Evolutionary conservation across 306 rosid genomes (phyloP).

Genomic region (Lagenaria siceraria): DNA sequence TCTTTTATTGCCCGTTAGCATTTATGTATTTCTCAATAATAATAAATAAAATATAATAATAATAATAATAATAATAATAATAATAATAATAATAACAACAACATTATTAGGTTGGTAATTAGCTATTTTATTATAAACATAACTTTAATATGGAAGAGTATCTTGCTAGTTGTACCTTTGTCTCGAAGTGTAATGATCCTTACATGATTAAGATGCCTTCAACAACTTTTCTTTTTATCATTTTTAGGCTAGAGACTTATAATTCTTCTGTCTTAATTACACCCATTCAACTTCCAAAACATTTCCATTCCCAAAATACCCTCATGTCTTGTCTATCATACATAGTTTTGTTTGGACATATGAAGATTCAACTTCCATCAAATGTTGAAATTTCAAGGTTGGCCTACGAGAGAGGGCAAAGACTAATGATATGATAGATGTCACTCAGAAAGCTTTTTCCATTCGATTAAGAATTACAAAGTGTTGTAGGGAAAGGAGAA

Average conservation of each 20-base stretch:
- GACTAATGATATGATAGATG: background rate
- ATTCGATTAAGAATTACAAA: background rate
- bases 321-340: background rate
- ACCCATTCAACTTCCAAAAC: background rate
- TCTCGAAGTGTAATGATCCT: too few relatives aligned
- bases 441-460: background rate
- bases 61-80: too few relatives aligned
- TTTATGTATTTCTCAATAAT: too few relatives aligned
- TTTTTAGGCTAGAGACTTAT: background rate
- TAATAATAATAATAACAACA: too few relatives aligned
- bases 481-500: background rate
- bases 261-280: background rate
- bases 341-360: background rate
- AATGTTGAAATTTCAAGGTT: background rate
- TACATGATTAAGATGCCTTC: background rate
- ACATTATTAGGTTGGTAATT: background rate
- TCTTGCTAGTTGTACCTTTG: background rate
- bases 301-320: background rate
- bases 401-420: background rate
- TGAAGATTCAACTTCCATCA: background rate
- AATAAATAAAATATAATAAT: background rate
- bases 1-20: too few relatives aligned
- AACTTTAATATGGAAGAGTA: background rate
- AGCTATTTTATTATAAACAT: background rate
- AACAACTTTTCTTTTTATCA: background rate